Conservation (phyloP, 2,329 filamentous ascomycete genomes). For the Alternaria solani region DNA sequence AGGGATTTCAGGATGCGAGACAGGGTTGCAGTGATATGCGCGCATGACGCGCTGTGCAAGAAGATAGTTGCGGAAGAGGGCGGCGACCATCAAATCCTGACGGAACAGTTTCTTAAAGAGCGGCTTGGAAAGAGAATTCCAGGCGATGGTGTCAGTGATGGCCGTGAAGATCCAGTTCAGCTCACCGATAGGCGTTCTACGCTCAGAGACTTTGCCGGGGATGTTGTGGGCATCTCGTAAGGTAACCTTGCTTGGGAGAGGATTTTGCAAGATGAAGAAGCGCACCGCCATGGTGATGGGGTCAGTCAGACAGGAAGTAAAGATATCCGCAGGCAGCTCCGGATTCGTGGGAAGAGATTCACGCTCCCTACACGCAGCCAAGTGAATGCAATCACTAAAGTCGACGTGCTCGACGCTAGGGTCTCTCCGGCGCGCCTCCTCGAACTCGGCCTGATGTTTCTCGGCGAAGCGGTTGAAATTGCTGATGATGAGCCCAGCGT, state of each 20-base stretch:
- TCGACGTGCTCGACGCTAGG: slow-evolving; percentile 69
- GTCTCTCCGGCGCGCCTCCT: slow-evolving; percentile 77
- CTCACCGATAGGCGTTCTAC: slow-evolving; percentile 91
- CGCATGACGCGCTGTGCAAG: slow-evolving; percentile 95
- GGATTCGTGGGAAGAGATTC: slow-evolving; percentile 97
- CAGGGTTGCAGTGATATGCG: slow-evolving; percentile 93
- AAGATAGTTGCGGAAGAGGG: slow-evolving; percentile 94
- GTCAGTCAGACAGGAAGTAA: slow-evolving; percentile 94
- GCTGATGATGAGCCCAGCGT: slow-evolving; percentile 91
- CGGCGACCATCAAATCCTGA: slow-evolving; percentile 98
- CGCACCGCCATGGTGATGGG: slow-evolving; percentile 97
- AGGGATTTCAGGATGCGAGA: slow-evolving; percentile 89
- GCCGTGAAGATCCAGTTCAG: slow-evolving; percentile 99
- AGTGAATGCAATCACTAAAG: slow-evolving; percentile 88
- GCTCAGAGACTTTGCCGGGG: slow-evolving; percentile 88
- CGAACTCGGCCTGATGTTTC: slow-evolving; percentile 91
- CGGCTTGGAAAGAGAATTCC: slow-evolving; percentile 90
- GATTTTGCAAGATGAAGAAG: slow-evolving; percentile 96
- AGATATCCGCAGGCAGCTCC: slow-evolving; percentile 89
- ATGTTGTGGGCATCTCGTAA: slow-evolving; percentile 88
- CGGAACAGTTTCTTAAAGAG: slow-evolving; percentile 97
- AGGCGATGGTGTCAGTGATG: slow-evolving; percentile 98
- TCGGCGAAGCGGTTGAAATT: slow-evolving; percentile 96
- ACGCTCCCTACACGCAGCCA: slow-evolving; percentile 88
- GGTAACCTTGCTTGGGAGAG: slow-evolving; percentile 70